Conservation (phyloP, 2,329 filamentous ascomycete genomes). For the Fusarium albosuccineum region DNA sequence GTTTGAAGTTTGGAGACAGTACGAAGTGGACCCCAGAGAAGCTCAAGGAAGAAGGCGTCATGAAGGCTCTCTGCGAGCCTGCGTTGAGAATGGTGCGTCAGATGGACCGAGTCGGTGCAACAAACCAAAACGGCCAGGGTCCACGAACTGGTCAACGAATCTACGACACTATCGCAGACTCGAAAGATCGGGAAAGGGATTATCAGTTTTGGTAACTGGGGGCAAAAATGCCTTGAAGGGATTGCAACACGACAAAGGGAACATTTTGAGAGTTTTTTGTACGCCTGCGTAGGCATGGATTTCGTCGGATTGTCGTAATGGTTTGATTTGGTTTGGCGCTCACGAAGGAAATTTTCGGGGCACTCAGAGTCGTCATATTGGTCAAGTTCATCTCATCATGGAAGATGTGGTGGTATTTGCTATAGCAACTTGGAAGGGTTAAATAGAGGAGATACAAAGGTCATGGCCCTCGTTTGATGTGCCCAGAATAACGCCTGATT, state of each 20-base stretch:
- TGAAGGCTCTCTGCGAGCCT: constrained; percentile 46
- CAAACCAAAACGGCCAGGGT: constrained; percentile 45
- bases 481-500: background rate
- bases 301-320: background rate
- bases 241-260: background rate
- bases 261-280: background rate
- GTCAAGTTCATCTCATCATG: background rate
- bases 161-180: constrained; percentile 18
- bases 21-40: constrained; percentile 43
- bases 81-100: constrained; percentile 47
- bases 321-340: background rate
- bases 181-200: constrained; percentile 8
- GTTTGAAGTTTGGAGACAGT: constrained; percentile 45
- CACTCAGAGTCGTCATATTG: background rate
- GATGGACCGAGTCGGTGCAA: constrained; percentile 50
- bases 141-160: constrained; percentile 14
- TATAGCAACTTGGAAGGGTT: background rate
- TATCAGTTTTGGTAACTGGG: constrained; percentile 38
- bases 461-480: background rate
- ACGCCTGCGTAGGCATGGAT: background rate
- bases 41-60: constrained; percentile 37
- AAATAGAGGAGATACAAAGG: background rate
- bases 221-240: background rate
- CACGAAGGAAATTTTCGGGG: background rate
- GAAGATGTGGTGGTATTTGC: background rate